Percentiles rank a stretch among this genome's conserved stretches.
Conservation (phyloP, 164 flowering plant species). For the Stephania cephalantha region DNA sequence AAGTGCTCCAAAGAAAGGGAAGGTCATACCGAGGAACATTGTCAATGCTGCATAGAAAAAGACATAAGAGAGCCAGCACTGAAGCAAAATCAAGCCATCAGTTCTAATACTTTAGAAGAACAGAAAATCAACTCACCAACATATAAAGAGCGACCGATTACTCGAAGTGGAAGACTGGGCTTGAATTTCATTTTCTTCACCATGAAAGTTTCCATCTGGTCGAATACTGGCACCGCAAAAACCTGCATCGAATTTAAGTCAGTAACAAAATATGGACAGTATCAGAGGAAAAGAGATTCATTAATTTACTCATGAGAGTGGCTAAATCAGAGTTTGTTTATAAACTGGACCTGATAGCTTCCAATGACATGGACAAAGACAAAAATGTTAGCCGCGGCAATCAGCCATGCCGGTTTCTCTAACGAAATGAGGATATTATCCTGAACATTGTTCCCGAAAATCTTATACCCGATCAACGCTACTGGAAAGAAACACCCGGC, state of each 20-base stretch:
- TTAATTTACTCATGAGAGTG: too few species aligned
- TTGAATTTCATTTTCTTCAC: conserved; percentile 38
- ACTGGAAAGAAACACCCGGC: conserved; percentile 54
- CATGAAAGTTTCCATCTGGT: conserved; percentile 51
- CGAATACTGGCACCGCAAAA: conserved; percentile 60
- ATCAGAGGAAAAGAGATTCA: background rate
- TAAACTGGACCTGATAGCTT: conserved; percentile 48
- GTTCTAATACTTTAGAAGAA: background rate
- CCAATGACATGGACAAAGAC: conserved; percentile 56
- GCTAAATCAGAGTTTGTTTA: background rate
- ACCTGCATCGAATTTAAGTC: conserved; percentile 22
- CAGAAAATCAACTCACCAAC: conserved; percentile 38
- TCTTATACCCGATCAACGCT: conserved; percentile 41
- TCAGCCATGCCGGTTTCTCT: conserved; percentile 50
- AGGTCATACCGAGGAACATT: conserved; percentile 53
- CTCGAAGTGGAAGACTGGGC: conserved; percentile 38
- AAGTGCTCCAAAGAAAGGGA: conserved; percentile 77
- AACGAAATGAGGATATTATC: conserved; percentile 53
- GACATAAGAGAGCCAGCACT: background rate
- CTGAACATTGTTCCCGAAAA: conserved; percentile 48
- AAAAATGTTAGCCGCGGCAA: conserved; percentile 47
- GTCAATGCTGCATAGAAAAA: conserved; percentile 44
- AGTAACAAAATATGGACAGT: background rate
- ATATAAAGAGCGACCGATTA: conserved; percentile 36
- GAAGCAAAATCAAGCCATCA: background rate